A percentile compares a stretch with the other conserved stretches of the same genome.
phyloP scores from a whole-genome alignment of 2,329 filamentous ascomycete species.

The Exophiala bonariae region DNA sequence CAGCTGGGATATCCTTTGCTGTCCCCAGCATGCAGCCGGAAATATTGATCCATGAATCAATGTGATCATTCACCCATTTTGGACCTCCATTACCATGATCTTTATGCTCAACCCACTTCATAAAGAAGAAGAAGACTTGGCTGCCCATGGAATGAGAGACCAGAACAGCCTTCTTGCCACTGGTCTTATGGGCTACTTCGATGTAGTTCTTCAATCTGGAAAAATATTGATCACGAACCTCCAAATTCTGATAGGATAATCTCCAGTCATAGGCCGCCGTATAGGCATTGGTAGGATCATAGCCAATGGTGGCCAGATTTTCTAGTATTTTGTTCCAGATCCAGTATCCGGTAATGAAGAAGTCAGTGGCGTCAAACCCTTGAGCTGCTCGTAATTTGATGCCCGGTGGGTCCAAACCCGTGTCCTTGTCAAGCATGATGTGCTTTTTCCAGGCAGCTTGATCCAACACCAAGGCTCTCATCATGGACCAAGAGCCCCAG shows the following conservation, averaged over 20 bases:
- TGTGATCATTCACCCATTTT: conserved; percentile 83
- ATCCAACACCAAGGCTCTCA: conserved; percentile 88
- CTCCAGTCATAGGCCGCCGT: conserved; percentile 86
- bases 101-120: conserved; percentile 77
- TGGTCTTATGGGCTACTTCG: conserved; percentile 74
- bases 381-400: conserved; percentile 92
- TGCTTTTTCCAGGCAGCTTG: conserved; percentile 94
- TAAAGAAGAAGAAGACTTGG: conserved; percentile 81
- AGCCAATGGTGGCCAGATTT: conserved; percentile 92
- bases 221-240: conserved; percentile 90
- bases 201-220: conserved; percentile 86
- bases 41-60: conserved; percentile 98
- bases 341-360: conserved; percentile 82
- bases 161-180: conserved; percentile 77
- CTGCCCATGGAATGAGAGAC: conserved; percentile 97
- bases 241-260: conserved; percentile 84
- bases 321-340: conserved; percentile 99
- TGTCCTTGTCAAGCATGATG: conserved; percentile 92
- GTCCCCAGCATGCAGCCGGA: conserved; percentile 97
- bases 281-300: conserved; percentile 77
- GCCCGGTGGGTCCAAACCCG: conserved; percentile 84
- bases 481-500: conserved; percentile 99
- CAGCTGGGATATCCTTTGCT: conserved; percentile 83
- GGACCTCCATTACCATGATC: conserved; percentile 78
- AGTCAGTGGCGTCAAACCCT: conserved; percentile 96